phyloP scores from a whole-genome alignment of 2,329 filamentous ascomycete genomes.

The Gremmenia infestans region DNA sequence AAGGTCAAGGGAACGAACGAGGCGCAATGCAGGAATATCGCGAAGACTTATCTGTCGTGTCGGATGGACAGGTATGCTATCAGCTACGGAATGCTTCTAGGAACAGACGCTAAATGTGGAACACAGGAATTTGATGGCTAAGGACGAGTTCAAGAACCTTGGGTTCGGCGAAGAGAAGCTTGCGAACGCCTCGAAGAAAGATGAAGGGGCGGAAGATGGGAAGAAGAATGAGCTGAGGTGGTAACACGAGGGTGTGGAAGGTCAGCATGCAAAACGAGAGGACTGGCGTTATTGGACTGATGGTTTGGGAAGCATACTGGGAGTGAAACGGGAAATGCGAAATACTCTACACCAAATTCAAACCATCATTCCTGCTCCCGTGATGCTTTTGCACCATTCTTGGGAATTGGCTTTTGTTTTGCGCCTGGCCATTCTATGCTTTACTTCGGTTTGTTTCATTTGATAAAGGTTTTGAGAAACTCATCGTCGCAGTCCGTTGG shows the following conservation, averaged over 20 bases:
- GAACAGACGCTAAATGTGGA: constrained; percentile 1
- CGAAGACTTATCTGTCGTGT: constrained; percentile 84
- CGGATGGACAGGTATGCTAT: constrained; percentile 84
- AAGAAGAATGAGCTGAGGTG: constrained; percentile 24
- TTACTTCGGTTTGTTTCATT: too few relatives aligned
- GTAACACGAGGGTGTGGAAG: constrained; percentile 8
- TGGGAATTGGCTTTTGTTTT: too few relatives aligned
- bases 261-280: background rate
- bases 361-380: too few relatives aligned
- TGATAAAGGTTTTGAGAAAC: too few relatives aligned
- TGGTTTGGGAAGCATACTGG: too few relatives aligned
- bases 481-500: too few relatives aligned
- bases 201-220: constrained; percentile 13
- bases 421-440: too few relatives aligned
- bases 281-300: too few relatives aligned
- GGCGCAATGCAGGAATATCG: constrained; percentile 74
- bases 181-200: constrained; percentile 6
- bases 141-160: constrained; percentile 89
- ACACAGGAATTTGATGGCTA: constrained; percentile 81
- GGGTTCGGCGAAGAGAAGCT: constrained; percentile 55
- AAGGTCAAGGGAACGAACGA: constrained; percentile 80
- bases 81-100: background rate
- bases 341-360: too few relatives aligned
- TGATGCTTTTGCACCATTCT: too few relatives aligned
- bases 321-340: too few relatives aligned